Evolutionary conservation across 768 basidiomycete species (phyloP), one percentile per base, ranked within the genome.

Genomic region (Tricholoma sp.): DNA sequence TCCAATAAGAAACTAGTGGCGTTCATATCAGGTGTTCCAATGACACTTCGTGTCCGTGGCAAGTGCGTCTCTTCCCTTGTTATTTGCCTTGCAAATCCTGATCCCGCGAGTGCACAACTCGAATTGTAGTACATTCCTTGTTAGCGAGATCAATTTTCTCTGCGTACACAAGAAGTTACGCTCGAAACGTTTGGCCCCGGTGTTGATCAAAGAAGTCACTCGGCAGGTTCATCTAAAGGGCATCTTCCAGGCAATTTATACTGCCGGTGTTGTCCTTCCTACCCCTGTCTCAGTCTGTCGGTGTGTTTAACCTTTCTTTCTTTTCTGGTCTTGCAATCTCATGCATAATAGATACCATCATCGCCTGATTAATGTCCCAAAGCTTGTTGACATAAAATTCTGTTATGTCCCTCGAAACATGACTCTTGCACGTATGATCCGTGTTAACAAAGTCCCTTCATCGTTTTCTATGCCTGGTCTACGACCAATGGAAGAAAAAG

Each of bases 121-220:
- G 7, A 10, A 49, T 29, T 18, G 29, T 31, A 64, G 57, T 34
- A 59, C 77, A 5, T 79, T 98, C 66, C 74, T 72, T 27, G 83
- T 85, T 41, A 86, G 86, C 69, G 97, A 98, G 72, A 95, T 99
- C 76, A 99, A 98, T 71, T 98, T 91, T 72, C 87, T 99, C 51
- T 96, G 94, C 65, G 86, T 98, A 1, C 95, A 97, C 81, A 99
- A 99, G 77, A 98, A 97, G 72, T 76, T 98, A 34, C 88, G 97
- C 16, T 91, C 93, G 0, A 98, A 98, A 70, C 89, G 97, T 39
- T 77, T 98, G 21, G 88, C 97, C 0, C 97, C 97, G 0, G 91
- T 98, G 11, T 80, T 99, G 51, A 98, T 99, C 74, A 97, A 97
- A 69, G 97, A 99, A 67, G 89, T 98, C 22, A 98, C 97, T 0